Evolutionary conservation across 1,284 basidiomycete species (phyloP), one percentile per base, ranked within the genome.

Genomic region (Ustilago crameri): DNA sequence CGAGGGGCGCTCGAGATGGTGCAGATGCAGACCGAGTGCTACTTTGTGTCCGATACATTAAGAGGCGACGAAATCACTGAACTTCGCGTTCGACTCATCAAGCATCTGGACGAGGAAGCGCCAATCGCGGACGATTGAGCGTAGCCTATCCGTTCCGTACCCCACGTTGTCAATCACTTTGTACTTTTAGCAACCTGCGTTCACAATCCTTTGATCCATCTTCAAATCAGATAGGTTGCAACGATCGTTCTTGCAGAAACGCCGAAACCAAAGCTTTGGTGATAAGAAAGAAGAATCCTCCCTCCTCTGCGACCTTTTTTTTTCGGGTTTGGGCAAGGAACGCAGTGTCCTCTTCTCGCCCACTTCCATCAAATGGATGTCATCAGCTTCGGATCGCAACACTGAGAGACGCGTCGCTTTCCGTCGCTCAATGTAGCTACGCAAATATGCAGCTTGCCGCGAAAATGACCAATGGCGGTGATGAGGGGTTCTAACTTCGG

Each of bases 1-100:
- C 87, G 95, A 53, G 96, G 96, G 1, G 90, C 94, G 23, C 84
- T 98, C 49, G 96, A 99, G 85, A 99, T 99, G 96, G 96, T 96
- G 76, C 95, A 98, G 84, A 92, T 98, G 88, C 95, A 97, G 84
- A 94, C 96, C 12, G 91, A 94, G 71, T 90, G 89, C 18, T 89
- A 89, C 51, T 98, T 98, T 84, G 84, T 96, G 17, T 93, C 93
- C 3, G 96, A 99, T 78, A 89, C 90, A 14, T 86, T 98, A 64
- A 87, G 93, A 61, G 96, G 96, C 1, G 95, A 98, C 81, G 95
- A 98, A 76, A 89, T 87, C 63, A 98, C 96, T 10, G 95, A 97
- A 84, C 91, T 99, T 71, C 88, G 91, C 52, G 95, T 99, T 53
- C 90, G 89, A 65, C 86, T 99, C 67, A 85, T 96, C 61, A 92